These are phyloP conservation scores for Erythrobasidium hasegawianum DNA, from an alignment of 1,284 basidiomycete species.

Conservation along the genomic window DNA sequence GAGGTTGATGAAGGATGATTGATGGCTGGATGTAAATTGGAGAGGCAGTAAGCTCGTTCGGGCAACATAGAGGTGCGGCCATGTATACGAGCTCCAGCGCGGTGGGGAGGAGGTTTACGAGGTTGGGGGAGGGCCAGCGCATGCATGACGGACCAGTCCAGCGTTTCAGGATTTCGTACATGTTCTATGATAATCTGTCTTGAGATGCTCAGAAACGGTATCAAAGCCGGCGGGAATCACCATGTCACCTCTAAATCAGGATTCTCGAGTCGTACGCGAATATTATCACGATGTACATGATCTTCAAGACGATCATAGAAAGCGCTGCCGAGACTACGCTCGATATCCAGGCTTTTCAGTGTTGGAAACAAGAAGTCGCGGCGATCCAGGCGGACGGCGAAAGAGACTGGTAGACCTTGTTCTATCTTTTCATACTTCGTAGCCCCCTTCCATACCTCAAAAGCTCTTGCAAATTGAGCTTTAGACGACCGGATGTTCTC, in stretches of 20 bases:
- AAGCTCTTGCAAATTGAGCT: neutral
- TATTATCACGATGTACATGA: neutral
- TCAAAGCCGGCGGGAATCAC: too few relatives aligned
- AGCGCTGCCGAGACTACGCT: slow-evolving; percentile 1
- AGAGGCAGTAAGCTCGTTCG: slow-evolving; percentile 24
- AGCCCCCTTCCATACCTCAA: neutral
- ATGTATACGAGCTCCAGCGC: neutral
- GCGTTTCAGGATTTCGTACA: neutral
- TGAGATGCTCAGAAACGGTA: too few relatives aligned
- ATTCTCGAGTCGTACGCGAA: neutral
- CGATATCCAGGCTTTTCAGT: slow-evolving; percentile 10
- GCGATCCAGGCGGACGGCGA: slow-evolving; percentile 21
- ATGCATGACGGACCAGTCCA: neutral
- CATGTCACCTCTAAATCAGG: slow-evolving; percentile 20
- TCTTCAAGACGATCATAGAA: slow-evolving; percentile 1
- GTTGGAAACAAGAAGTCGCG: slow-evolving; percentile 20
- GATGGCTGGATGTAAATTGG: slow-evolving; percentile 9
- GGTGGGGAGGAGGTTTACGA: slow-evolving; percentile 4
- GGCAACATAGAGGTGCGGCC: slow-evolving; percentile 25
- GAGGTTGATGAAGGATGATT: neutral
- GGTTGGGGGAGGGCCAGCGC: slow-evolving; percentile 3
- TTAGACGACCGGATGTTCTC: neutral
- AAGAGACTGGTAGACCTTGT: neutral
- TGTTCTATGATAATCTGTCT: slow-evolving; percentile 14
- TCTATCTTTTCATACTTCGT: neutral